Base-by-base conservation (phyloP, 2,329 filamentous ascomycete species). In the Conoideocrella luteorostrata region DNA sequence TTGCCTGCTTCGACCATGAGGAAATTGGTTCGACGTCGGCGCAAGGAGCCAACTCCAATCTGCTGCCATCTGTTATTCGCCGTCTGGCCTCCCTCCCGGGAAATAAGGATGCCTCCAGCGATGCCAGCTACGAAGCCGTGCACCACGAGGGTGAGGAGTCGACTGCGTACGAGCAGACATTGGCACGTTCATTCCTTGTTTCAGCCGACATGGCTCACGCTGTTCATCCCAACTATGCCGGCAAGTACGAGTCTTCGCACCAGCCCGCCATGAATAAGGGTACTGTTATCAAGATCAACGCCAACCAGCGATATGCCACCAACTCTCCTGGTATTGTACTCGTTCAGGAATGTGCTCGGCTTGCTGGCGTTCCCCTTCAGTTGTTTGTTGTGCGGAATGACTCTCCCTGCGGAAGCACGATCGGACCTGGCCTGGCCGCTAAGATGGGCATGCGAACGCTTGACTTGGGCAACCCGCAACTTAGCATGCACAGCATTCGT, bases 201-300 rank as follows among this genome's bases (percentile, higher is more conserved):
- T 95, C 88, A 5, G 93, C 93, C 41, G 93, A 98, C 63, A 97
- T 98, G 93, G 90, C 93, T 2, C 93, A 98, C 70, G 86, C 86
- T 5, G 83, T 98, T 12, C 88, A 98, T 65, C 93, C 93, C 45
- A 98, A 98, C 71, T 98, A 96, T 63, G 76, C 82, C 4, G 80
- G 70, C 54, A 97, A 97, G 67, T 95, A 97, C 67, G 93, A 98
- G 69, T 67, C 80, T 28, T 86, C 88, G 55, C 93, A 98, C 68
- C 80, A 87, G 52, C 93, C 93, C 5, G 84, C 90, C 66, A 94
- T 98, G 78, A 98, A 98, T 75, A 87, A 88, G 64, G 93, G 93
- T 41, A 88, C 88, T 4, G 91, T 97, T 36, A 89, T 98, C 72
- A 98, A 98, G 71, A 78, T 98, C 72, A 98, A 98, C 62, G 93